phyloP scores from a whole-genome alignment of 2,329 filamentous ascomycete species.

The Dactylonectria estremocensis region DNA sequence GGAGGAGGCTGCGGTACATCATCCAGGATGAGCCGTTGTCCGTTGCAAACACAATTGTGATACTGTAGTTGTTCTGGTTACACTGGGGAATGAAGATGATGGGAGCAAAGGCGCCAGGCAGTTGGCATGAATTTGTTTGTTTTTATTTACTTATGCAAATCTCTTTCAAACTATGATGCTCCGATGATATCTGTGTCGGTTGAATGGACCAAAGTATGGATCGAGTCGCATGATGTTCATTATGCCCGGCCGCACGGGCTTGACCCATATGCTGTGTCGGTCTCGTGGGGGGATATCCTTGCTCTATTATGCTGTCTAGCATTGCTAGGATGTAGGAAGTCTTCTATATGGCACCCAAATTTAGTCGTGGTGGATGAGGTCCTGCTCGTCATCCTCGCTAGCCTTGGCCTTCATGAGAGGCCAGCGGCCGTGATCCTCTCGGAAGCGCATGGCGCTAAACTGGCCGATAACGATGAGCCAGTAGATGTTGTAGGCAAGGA shows the following conservation, averaged over 20 bases:
- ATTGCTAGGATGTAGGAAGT: background rate
- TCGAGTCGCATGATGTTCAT: constrained; percentile 3
- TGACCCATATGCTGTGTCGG: background rate
- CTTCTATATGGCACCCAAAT: background rate
- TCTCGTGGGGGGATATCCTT: too few species aligned
- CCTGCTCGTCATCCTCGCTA: constrained; percentile 34
- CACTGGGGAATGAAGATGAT: constrained; percentile 1
- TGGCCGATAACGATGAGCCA: constrained; percentile 84
- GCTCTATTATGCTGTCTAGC: background rate
- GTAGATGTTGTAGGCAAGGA: constrained; percentile 90
- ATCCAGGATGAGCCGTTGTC: too few species aligned
- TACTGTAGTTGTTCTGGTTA: background rate
- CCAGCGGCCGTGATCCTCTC: constrained; percentile 71
- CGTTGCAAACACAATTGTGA: background rate
- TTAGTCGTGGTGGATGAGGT: constrained; percentile 24
- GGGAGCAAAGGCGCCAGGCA: constrained; percentile 5
- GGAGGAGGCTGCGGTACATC: background rate
- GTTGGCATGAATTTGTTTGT: background rate
- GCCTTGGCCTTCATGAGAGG: constrained; percentile 58
- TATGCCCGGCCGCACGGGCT: background rate
- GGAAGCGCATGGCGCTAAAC: constrained; percentile 77
- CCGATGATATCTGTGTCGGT: background rate
- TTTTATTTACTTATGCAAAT: constrained; percentile 2
- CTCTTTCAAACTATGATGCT: constrained; percentile 6
- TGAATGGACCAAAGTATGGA: background rate